Conservation (phyloP, 164 flowering plant species). For the Umbellularia californica region DNA sequence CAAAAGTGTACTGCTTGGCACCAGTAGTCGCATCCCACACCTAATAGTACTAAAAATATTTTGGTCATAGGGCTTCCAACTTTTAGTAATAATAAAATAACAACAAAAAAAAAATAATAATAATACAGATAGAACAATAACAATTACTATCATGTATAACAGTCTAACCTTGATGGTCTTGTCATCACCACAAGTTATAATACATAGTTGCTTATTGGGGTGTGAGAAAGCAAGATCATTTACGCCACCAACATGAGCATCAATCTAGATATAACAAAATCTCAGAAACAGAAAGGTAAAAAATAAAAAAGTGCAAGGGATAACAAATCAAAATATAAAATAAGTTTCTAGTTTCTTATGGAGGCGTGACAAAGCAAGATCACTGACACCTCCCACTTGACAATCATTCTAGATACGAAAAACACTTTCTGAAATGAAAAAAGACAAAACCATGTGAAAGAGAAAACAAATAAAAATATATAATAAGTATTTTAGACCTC, state of each 20-base stretch:
- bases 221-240: constrained; percentile 85
- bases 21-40: constrained; percentile 87
- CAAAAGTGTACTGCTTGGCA: constrained; percentile 62
- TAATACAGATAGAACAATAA: too few species aligned
- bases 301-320: neutral
- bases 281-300: neutral
- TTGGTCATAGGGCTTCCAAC: constrained; percentile 1
- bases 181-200: constrained; percentile 89
- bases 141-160: too few species aligned
- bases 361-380: constrained; percentile 77
- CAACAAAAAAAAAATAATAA: neutral
- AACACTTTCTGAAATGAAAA: constrained; percentile 5
- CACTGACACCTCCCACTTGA: constrained; percentile 87
- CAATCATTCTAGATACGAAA: constrained; percentile 41
- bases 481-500: constrained; percentile 41
- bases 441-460: neutral
- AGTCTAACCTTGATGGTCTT: constrained; percentile 73
- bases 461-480: neutral
- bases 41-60: constrained; percentile 21
- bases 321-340: too few species aligned
- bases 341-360: constrained; percentile 50
- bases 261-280: constrained; percentile 27
- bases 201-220: constrained; percentile 80
- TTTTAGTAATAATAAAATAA: neutral
- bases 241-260: constrained; percentile 87